Evolutionary conservation across 2,329 filamentous ascomycete genomes (phyloP).

Genomic region (Cadophora gregata): DNA sequence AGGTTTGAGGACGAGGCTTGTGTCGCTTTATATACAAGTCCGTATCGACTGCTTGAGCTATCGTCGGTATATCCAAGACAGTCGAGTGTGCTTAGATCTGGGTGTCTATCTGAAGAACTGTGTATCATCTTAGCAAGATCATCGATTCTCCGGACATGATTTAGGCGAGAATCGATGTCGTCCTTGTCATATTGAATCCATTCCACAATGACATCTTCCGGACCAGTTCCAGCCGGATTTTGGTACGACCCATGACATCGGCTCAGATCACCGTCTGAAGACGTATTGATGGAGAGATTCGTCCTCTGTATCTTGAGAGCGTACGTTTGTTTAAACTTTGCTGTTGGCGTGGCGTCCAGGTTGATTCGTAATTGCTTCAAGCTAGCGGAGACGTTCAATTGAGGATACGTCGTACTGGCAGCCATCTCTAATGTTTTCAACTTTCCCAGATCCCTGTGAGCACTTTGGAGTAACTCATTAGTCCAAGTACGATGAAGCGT

Average conservation of each 20-base stretch:
- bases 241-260: slow-evolving; percentile 46
- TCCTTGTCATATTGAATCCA: slow-evolving; percentile 53
- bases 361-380: slow-evolving; percentile 55
- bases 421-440: slow-evolving; percentile 52
- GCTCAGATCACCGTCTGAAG: slow-evolving; percentile 30
- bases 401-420: slow-evolving; percentile 50
- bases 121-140: slow-evolving; percentile 56
- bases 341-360: slow-evolving; percentile 50
- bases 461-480: slow-evolving; percentile 53
- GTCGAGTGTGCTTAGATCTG: slow-evolving; percentile 54
- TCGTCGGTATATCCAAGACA: slow-evolving; percentile 56
- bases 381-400: slow-evolving; percentile 50
- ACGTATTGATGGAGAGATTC: slow-evolving; percentile 39
- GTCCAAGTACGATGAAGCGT: slow-evolving; percentile 54
- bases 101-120: slow-evolving; percentile 51
- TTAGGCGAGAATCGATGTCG: slow-evolving; percentile 50
- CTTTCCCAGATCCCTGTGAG: slow-evolving; percentile 50
- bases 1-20: slow-evolving; percentile 48
- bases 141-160: slow-evolving; percentile 52
- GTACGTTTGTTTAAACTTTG: slow-evolving; percentile 51
- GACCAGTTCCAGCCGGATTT: slow-evolving; percentile 39
- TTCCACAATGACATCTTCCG: slow-evolving; percentile 49
- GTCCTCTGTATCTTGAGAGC: slow-evolving; percentile 49
- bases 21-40: slow-evolving; percentile 51
- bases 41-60: slow-evolving; percentile 47